A percentile compares a stretch with the other conserved stretches of the same genome.
phyloP scores from a whole-genome alignment of 306 rosid species.

The Ochetophila trinervis region DNA sequence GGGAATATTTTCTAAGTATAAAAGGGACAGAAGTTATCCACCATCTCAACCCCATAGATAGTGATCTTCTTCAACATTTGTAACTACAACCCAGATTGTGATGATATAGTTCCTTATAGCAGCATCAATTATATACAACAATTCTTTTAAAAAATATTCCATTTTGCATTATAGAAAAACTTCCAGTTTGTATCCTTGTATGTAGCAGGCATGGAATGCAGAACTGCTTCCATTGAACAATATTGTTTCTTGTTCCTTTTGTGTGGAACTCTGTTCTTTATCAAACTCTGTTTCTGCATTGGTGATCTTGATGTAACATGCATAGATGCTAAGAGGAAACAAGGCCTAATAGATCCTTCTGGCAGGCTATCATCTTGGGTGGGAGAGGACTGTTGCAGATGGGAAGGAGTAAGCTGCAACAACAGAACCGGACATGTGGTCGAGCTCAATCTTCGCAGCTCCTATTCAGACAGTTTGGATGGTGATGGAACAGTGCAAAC shows the following conservation, averaged over 20 bases:
- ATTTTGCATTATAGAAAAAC: too few relatives aligned
- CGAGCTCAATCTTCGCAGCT: constrained; percentile 13
- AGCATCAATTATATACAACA: too few relatives aligned
- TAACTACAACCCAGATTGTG: too few relatives aligned
- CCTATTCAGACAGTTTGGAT: neutral
- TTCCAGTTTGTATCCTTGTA: neutral
- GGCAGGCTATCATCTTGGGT: constrained; percentile 13
- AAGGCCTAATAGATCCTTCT: constrained; percentile 10
- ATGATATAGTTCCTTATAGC: too few relatives aligned
- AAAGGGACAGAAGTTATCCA: too few relatives aligned
- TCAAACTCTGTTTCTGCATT: constrained; percentile 1
- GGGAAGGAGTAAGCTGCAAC: constrained; percentile 23
- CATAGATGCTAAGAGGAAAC: constrained; percentile 5
- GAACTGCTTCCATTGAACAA: neutral
- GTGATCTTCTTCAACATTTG: too few relatives aligned
- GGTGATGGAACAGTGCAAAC: constrained; percentile 1
- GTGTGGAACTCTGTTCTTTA: neutral
- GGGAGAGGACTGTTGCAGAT: constrained; percentile 21
- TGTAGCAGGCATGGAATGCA: neutral
- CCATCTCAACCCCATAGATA: too few relatives aligned
- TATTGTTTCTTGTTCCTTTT: neutral
- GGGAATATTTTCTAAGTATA: too few relatives aligned
- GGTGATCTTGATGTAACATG: neutral
- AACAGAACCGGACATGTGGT: constrained; percentile 6
- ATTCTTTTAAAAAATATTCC: too few relatives aligned